Conservation (phyloP, 768 basidiomycete species). For the Serpula lacrymans region DNA sequence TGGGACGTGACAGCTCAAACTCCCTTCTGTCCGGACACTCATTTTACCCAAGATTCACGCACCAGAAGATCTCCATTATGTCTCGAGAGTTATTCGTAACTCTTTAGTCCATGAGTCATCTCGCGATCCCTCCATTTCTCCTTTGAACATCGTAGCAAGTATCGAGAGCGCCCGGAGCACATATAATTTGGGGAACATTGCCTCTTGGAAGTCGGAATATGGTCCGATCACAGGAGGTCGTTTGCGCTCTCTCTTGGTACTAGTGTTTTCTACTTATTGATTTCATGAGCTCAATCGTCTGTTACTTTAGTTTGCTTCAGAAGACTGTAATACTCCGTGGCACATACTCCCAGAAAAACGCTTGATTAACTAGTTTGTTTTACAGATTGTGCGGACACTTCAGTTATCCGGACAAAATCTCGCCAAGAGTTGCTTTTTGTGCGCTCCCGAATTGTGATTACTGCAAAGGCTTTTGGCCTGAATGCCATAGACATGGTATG, state of each 20-base stretch:
- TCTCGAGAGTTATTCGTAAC: slow-evolving; percentile 40
- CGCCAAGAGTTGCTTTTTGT: slow-evolving; percentile 79
- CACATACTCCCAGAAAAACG: slow-evolving; percentile 3
- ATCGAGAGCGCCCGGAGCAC: slow-evolving; percentile 81
- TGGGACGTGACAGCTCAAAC: slow-evolving; percentile 35
- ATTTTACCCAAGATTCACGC: slow-evolving; percentile 85
- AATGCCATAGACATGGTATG: slow-evolving; percentile 88
- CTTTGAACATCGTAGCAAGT: slow-evolving; percentile 68
- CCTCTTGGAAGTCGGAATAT: slow-evolving; percentile 56
- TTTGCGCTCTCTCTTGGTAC: slow-evolving; percentile 64
- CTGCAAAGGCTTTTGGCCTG: slow-evolving; percentile 79
- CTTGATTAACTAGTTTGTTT: not conserved
- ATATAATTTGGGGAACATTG: slow-evolving; percentile 67
- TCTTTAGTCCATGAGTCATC: slow-evolving; percentile 26
- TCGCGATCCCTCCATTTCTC: slow-evolving; percentile 23
- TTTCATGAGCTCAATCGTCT: slow-evolving; percentile 1
- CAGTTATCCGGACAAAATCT: slow-evolving; percentile 71
- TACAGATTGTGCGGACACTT: slow-evolving; percentile 86
- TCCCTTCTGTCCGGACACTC: slow-evolving; percentile 55
- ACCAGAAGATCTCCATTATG: slow-evolving; percentile 56
- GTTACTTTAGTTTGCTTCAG: slow-evolving; percentile 79
- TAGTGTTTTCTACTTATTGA: not conserved
- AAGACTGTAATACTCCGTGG: slow-evolving; percentile 63
- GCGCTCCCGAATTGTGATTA: slow-evolving; percentile 75
- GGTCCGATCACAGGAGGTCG: slow-evolving; percentile 44